Conservation (phyloP, 169 alveolate genomes). For the Miamiensis avidus region DNA sequence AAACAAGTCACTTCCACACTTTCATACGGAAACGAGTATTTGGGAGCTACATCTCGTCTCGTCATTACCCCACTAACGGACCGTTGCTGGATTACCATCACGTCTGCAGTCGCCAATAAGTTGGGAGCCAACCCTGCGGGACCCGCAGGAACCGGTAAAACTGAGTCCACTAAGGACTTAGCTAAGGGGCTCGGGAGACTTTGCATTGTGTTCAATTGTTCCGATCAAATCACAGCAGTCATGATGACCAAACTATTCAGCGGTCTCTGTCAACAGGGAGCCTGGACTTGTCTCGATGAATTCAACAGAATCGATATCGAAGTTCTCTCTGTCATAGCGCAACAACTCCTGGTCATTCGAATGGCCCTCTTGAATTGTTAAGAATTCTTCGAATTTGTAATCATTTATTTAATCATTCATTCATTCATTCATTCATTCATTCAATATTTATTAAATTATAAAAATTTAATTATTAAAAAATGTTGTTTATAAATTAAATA, state of each 20-base stretch:
- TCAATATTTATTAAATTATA: too few species aligned
- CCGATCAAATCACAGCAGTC: conserved; percentile 87
- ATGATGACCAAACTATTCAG: conserved; percentile 80
- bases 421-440: too few species aligned
- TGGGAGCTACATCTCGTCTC: conserved; percentile 84
- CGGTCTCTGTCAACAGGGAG: conserved; percentile 83
- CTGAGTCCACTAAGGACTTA: conserved; percentile 96
- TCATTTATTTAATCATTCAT: too few species aligned
- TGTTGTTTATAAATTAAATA: too few species aligned
- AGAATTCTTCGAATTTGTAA: too few species aligned
- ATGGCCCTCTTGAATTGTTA: conserved; percentile 83
- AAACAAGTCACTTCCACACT: conserved; percentile 67
- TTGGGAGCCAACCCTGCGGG: conserved; percentile 96
- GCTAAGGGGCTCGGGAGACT: conserved; percentile 96
- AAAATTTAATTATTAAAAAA: too few species aligned
- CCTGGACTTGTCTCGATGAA: conserved; percentile 91
- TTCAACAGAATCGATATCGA: conserved; percentile 86
- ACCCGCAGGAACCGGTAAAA: conserved; percentile 99
- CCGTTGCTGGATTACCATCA: conserved; percentile 93
- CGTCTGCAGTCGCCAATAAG: conserved; percentile 75
- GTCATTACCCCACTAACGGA: conserved; percentile 91
- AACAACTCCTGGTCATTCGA: conserved; percentile 86
- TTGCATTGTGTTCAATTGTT: conserved; percentile 96
- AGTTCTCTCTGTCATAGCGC: conserved; percentile 92
- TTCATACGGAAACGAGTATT: conserved; percentile 79